Conservation (phyloP, 2,329 filamentous ascomycete genomes). For the Pseudofabraea citricarpa region DNA sequence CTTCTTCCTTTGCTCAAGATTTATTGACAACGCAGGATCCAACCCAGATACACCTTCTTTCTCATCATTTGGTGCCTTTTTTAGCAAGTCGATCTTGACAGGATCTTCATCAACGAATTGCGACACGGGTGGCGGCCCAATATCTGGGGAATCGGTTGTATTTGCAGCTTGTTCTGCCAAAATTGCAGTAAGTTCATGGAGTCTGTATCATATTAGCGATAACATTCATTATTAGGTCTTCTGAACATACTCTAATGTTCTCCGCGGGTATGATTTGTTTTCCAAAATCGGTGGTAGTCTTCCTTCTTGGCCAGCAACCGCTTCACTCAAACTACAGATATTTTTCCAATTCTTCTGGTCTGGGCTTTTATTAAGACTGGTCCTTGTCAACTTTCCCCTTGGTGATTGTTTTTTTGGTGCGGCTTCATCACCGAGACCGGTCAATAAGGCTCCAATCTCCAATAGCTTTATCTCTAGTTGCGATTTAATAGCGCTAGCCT, state of each 20-base stretch:
- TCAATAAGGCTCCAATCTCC: conserved; percentile 65
- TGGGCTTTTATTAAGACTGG: conserved; percentile 39
- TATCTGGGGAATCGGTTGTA: conserved; percentile 59
- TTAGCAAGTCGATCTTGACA: conserved; percentile 47
- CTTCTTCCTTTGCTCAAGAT: conserved; percentile 29
- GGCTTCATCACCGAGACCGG: conserved; percentile 58
- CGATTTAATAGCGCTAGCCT: conserved; percentile 64
- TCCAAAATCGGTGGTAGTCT: conserved; percentile 65
- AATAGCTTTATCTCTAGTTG: conserved; percentile 68
- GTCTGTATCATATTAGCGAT: conserved; percentile 29
- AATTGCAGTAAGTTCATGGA: conserved; percentile 21
- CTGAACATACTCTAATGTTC: conserved; percentile 59
- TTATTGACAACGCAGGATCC: conserved; percentile 22
- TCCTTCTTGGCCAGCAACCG: conserved; percentile 23
- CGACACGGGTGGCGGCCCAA: conserved; percentile 59
- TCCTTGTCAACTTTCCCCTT: conserved; percentile 26
- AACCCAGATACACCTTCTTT: conserved; percentile 13
- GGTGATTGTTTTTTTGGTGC: conserved; percentile 43
- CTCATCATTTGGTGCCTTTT: conserved; percentile 9
- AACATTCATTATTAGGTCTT: conserved; percentile 2
- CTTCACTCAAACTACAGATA: conserved; percentile 31
- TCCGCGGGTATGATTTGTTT: conserved; percentile 61
- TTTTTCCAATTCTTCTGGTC: conserved; percentile 50
- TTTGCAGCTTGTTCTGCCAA: conserved; percentile 22
- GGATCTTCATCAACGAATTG: conserved; percentile 53